Conservation (phyloP, 352 stramenopile genomes). For the Elongisporangium senticosum region DNA sequence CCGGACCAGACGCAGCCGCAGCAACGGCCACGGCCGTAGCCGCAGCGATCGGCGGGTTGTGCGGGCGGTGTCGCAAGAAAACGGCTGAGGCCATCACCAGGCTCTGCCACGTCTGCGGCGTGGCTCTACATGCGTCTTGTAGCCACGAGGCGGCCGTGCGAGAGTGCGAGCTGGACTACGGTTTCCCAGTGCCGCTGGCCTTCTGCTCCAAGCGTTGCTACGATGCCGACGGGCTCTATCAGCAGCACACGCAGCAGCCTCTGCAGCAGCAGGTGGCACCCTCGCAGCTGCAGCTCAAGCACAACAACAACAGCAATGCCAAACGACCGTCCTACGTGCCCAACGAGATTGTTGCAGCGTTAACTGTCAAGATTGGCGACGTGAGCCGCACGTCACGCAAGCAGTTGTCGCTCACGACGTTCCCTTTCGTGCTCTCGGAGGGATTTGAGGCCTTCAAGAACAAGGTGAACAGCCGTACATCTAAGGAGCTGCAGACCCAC, state of each 20-base stretch:
- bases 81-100: slow-evolving; percentile 23
- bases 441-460: slow-evolving; percentile 69
- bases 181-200: slow-evolving; percentile 18
- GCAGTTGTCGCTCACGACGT: slow-evolving; percentile 49
- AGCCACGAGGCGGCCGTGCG: slow-evolving; percentile 25
- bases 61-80: slow-evolving; percentile 26
- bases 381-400: slow-evolving; percentile 65
- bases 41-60: slow-evolving; percentile 4
- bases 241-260: slow-evolving; percentile 2
- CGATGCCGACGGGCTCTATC: slow-evolving; percentile 15
- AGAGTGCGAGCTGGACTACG: slow-evolving; percentile 30
- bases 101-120: slow-evolving; percentile 28
- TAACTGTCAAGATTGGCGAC: slow-evolving; percentile 78
- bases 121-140: slow-evolving; percentile 30
- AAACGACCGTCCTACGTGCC: slow-evolving; percentile 21
- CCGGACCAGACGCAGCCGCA: too few relatives aligned
- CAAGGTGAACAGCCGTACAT: slow-evolving; percentile 55
- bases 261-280: slow-evolving; percentile 1
- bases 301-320: slow-evolving; percentile 1
- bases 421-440: slow-evolving; percentile 62
- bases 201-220: slow-evolving; percentile 44
- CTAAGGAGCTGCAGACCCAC: slow-evolving; percentile 42
- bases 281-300: slow-evolving; percentile 7
- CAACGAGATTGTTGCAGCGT: slow-evolving; percentile 53
- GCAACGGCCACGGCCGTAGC: background rate